phyloP scores from a whole-genome alignment of 352 stramenopile species.

The Peronosclerospora sorghi region DNA sequence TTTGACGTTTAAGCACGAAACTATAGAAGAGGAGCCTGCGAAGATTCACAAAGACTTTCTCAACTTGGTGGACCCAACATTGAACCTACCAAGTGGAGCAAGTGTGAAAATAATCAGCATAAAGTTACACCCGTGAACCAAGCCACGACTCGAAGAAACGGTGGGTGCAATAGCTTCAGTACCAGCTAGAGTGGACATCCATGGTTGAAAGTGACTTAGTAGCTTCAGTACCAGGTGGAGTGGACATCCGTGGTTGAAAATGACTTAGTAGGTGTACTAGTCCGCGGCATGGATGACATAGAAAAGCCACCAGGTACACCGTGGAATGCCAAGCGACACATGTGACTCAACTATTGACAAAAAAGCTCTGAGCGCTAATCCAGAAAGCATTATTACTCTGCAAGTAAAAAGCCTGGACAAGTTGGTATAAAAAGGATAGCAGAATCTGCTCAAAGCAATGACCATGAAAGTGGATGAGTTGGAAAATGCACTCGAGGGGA shows the following conservation, averaged over 20 bases:
- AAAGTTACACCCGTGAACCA: too few species aligned
- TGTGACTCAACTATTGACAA: conserved; percentile 17
- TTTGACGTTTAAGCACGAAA: conserved; percentile 65
- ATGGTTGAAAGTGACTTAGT: conserved; percentile 69
- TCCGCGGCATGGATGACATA: conserved; percentile 3
- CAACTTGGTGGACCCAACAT: background rate
- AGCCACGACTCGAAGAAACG: background rate
- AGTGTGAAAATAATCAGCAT: too few species aligned
- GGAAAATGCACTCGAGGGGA: conserved; percentile 17
- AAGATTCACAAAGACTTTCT: conserved; percentile 22
- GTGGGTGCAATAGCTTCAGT: conserved; percentile 31
- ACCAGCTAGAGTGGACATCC: conserved; percentile 38
- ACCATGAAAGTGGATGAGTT: conserved; percentile 10
- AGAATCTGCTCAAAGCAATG: background rate
- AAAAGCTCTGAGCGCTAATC: too few species aligned
- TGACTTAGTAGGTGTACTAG: conserved; percentile 33
- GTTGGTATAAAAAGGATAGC: too few species aligned
- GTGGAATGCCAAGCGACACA: conserved; percentile 56
- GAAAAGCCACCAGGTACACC: conserved; percentile 29
- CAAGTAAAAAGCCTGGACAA: too few species aligned
- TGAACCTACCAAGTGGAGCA: too few species aligned
- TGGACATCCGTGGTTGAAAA: conserved; percentile 52
- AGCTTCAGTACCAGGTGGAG: conserved; percentile 15
- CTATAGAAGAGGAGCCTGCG: conserved; percentile 21
- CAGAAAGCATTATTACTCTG: too few species aligned